Conservation (phyloP, 2,329 filamentous ascomycete genomes). For the Ophiostoma piceae region DNA sequence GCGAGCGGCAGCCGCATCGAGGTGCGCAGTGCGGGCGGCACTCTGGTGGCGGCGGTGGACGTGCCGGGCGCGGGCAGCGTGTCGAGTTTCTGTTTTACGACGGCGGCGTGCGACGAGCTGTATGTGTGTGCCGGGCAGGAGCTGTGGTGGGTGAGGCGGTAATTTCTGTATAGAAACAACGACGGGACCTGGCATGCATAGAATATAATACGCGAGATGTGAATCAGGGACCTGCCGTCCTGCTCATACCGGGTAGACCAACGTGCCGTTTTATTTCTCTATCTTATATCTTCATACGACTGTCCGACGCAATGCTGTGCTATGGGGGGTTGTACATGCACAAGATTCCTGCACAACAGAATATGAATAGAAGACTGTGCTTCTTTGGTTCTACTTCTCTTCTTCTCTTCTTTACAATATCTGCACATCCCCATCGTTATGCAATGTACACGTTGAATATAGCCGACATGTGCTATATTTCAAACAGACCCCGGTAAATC, state of each 20-base stretch:
- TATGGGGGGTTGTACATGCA: background rate
- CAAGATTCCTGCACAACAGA: background rate
- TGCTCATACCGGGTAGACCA: background rate
- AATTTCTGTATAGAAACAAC: background rate
- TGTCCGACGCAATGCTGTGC: background rate
- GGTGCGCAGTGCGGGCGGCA: slow-evolving; percentile 43
- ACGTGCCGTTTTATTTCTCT: background rate
- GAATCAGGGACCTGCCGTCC: background rate
- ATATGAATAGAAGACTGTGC: background rate
- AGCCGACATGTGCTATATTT: background rate
- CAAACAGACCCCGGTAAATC: slow-evolving; percentile 6
- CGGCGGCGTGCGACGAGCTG: slow-evolving; percentile 34
- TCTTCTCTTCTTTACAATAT: background rate
- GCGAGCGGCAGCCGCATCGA: slow-evolving; percentile 48
- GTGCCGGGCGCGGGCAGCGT: slow-evolving; percentile 36
- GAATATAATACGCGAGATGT: background rate
- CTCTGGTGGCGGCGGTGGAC: slow-evolving; percentile 40
- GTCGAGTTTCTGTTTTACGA: slow-evolving; percentile 44
- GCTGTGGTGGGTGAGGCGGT: slow-evolving; percentile 39
- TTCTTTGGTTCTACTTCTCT: background rate
- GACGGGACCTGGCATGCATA: background rate
- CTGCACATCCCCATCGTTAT: background rate
- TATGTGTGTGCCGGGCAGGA: slow-evolving; percentile 46
- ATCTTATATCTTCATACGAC: too few species aligned
- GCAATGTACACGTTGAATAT: background rate